These are phyloP conservation scores for Allium fistulosum DNA, from an alignment of 106 monocot species.

Conservation along the genomic window DNA sequence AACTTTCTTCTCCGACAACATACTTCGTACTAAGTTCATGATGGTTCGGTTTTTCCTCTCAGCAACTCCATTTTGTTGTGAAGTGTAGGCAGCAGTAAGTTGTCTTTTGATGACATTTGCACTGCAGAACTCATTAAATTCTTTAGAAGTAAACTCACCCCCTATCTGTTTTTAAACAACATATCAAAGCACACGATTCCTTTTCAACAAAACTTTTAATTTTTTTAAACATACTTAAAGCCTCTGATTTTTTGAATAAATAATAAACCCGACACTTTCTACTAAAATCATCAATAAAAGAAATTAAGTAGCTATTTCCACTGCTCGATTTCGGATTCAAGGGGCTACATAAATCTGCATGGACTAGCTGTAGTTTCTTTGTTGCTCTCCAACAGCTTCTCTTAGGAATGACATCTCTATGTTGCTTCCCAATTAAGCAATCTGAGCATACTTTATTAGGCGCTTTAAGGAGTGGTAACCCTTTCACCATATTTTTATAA, in stretches of 20 bases:
- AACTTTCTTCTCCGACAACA: constrained; percentile 11
- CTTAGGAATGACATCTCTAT: no score
- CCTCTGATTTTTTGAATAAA: not conserved
- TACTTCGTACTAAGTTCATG: constrained; percentile 5
- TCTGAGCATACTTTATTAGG: no score
- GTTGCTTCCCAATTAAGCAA: no score
- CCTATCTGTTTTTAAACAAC: not conserved
- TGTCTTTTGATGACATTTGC: constrained; percentile 9
- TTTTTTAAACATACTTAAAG: not conserved
- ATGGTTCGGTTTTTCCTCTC: constrained; percentile 15
- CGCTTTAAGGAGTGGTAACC: no score
- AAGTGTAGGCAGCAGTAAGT: constrained; percentile 16
- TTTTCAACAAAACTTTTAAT: constrained; percentile 1
- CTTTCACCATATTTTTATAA: no score
- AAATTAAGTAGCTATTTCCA: not conserved
- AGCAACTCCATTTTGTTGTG: constrained; percentile 26
- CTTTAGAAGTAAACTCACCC: not conserved
- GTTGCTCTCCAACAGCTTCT: constrained; percentile 1
- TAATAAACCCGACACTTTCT: not conserved
- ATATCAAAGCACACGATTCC: not conserved
- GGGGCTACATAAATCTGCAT: not conserved
- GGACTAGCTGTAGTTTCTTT: constrained; percentile 1
- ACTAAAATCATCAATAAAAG: no score
- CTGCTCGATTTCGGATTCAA: not conserved
- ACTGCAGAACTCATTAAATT: constrained; percentile 7